These are phyloP conservation scores for Clonostachys chloroleuca DNA, from an alignment of 2,329 filamentous ascomycete species.

Conservation along the genomic window DNA sequence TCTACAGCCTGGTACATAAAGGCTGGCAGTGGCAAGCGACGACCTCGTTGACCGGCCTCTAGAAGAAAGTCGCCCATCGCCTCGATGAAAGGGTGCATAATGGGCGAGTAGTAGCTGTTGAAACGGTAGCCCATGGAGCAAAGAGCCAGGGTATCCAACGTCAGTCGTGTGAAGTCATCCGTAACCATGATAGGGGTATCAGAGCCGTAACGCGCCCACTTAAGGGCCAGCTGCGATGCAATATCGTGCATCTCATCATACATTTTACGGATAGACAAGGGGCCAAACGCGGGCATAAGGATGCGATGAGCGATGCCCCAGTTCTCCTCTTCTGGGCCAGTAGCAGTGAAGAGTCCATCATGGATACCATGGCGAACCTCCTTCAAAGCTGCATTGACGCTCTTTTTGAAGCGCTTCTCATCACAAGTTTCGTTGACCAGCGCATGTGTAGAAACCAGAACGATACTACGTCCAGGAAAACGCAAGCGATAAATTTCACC, in stretches of 20 bases:
- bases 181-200: conserved; percentile 51
- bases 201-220: conserved; percentile 62
- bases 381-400: conserved; percentile 39
- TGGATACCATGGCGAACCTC: conserved; percentile 56
- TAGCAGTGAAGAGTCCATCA: conserved; percentile 61
- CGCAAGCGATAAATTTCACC: conserved; percentile 18
- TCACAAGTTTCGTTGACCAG: conserved; percentile 61
- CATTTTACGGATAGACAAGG: conserved; percentile 63
- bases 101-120: conserved; percentile 68
- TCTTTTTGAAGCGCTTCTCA: conserved; percentile 62
- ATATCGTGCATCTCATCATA: conserved; percentile 68
- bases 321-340: conserved; percentile 22
- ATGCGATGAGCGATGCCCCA: conserved; percentile 66
- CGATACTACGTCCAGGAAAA: conserved; percentile 30
- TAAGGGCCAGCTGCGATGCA: conserved; percentile 59
- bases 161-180: conserved; percentile 68
- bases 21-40: conserved; percentile 38
- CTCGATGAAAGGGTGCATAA: conserved; percentile 65
- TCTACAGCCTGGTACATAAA: conserved; percentile 36
- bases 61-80: conserved; percentile 57
- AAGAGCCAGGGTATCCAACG: conserved; percentile 68
- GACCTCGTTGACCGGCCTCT: conserved; percentile 45
- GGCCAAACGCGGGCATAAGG: conserved; percentile 66
- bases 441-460: conserved; percentile 47
- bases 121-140: conserved; percentile 70